phyloP scores from a whole-genome alignment of 805 yeast species.

The Kurtzmaniella cleridarum region DNA sequence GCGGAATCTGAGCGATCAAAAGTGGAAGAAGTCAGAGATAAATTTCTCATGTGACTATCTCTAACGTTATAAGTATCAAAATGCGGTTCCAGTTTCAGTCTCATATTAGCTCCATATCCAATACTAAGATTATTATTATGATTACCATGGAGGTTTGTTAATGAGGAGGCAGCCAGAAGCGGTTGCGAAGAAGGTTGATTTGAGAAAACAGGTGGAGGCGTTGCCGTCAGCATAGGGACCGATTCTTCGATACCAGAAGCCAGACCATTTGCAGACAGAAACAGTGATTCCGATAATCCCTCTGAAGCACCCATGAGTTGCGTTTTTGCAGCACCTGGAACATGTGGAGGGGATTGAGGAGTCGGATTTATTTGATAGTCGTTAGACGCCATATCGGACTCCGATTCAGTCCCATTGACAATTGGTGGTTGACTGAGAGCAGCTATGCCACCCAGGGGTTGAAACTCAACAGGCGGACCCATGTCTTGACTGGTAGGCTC shows the following conservation, averaged over 20 bases:
- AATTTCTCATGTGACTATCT: slow-evolving; percentile 27
- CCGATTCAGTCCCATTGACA: too few species aligned
- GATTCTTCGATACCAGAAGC: background rate
- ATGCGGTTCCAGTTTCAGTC: background rate
- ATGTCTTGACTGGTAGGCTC: too few species aligned
- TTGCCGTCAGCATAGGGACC: slow-evolving; percentile 1
- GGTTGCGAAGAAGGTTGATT: background rate
- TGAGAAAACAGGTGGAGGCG: slow-evolving; percentile 24
- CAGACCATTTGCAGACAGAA: background rate
- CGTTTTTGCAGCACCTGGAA: too few species aligned
- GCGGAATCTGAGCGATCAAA: slow-evolving; percentile 24
- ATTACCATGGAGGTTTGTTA: slow-evolving; percentile 26
- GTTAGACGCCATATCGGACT: too few species aligned
- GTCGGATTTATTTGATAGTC: too few species aligned
- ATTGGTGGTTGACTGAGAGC: background rate
- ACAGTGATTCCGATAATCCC: background rate
- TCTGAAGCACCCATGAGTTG: too few species aligned
- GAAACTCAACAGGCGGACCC: too few species aligned
- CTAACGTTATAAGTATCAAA: slow-evolving; percentile 3
- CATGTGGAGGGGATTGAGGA: too few species aligned
- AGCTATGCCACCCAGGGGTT: background rate
- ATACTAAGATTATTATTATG: background rate
- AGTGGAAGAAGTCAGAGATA: slow-evolving; percentile 34
- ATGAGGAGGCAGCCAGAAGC: slow-evolving; percentile 29
- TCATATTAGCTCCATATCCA: background rate